These are phyloP conservation scores for Przewalskia tangutica DNA, from an alignment of 257 asterid species.

Conservation along the genomic window DNA sequence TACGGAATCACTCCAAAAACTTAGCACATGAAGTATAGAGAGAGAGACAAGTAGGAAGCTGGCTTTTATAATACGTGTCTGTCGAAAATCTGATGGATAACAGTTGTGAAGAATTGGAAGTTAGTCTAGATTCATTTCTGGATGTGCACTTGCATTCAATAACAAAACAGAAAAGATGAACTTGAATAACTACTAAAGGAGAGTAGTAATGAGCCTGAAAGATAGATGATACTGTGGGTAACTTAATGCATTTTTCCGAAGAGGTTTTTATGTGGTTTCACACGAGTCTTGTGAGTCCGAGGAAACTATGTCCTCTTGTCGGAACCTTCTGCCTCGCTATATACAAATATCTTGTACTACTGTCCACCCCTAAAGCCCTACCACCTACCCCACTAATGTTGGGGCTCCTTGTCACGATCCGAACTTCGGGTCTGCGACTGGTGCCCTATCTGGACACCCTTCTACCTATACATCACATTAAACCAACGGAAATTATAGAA, in stretches of 20 bases:
- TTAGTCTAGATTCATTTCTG: not conserved
- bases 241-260: not conserved
- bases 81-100: not conserved
- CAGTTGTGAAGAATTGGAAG: not conserved
- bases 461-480: too few species aligned
- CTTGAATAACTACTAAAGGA: too few species aligned
- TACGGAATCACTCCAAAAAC: too few species aligned
- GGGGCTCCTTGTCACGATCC: too few species aligned
- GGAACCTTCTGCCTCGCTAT: too few species aligned
- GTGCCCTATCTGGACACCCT: too few species aligned
- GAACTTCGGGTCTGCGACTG: too few species aligned
- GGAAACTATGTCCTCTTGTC: conserved; percentile 12
- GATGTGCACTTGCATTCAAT: not conserved
- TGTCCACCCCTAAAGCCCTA: not conserved
- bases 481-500: too few species aligned
- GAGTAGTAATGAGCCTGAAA: too few species aligned
- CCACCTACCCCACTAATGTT: not conserved
- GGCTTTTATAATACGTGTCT: not conserved
- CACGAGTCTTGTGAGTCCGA: conserved; percentile 9
- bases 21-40: too few species aligned
- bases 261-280: not conserved
- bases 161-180: not conserved
- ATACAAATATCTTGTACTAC: not conserved
- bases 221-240: too few species aligned
- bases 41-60: too few species aligned